phyloP scores from a whole-genome alignment of 805 yeast genomes.

The Cyberlindnera subsufficiens region DNA sequence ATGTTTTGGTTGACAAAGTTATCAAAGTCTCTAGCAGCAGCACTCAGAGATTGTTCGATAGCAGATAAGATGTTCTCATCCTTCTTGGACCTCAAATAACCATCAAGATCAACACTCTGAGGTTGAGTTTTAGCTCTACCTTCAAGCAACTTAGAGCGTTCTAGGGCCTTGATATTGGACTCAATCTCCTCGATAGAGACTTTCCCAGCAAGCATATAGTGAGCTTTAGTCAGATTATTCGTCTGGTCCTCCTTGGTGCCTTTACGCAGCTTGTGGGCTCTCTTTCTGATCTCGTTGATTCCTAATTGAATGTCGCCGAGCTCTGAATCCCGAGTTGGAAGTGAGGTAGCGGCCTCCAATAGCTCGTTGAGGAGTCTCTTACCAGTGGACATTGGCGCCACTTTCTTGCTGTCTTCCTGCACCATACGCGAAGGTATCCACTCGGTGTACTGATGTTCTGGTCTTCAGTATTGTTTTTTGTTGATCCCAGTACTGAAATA shows the following conservation, averaged over 20 bases:
- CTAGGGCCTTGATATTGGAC: constrained; percentile 40
- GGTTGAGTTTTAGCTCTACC: constrained; percentile 20
- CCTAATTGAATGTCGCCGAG: constrained; percentile 80
- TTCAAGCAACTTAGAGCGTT: constrained; percentile 25
- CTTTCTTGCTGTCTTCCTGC: not conserved
- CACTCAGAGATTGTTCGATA: constrained; percentile 69
- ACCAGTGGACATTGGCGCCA: constrained; percentile 14
- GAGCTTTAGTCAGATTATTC: constrained; percentile 59
- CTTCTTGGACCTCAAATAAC: constrained; percentile 60
- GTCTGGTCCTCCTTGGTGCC: constrained; percentile 30
- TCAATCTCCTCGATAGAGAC: constrained; percentile 86
- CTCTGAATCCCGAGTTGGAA: constrained; percentile 61
- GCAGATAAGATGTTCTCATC: constrained; percentile 79
- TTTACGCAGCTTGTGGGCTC: constrained; percentile 53
- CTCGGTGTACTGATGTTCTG: not conserved
- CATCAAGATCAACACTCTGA: constrained; percentile 43
- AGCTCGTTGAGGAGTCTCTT: constrained; percentile 53
- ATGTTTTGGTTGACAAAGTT: constrained; percentile 65
- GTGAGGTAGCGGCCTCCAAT: constrained; percentile 67
- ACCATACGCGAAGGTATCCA: too few species aligned
- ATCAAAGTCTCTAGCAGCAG: constrained; percentile 83
- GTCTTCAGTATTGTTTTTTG: not conserved
- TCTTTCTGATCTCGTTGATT: constrained; percentile 67
- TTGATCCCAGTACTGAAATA: too few species aligned
- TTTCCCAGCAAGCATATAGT: constrained; percentile 83